These are phyloP conservation scores for Nicotiana undulata DNA, from an alignment of 257 asterid species.

Conservation along the genomic window DNA sequence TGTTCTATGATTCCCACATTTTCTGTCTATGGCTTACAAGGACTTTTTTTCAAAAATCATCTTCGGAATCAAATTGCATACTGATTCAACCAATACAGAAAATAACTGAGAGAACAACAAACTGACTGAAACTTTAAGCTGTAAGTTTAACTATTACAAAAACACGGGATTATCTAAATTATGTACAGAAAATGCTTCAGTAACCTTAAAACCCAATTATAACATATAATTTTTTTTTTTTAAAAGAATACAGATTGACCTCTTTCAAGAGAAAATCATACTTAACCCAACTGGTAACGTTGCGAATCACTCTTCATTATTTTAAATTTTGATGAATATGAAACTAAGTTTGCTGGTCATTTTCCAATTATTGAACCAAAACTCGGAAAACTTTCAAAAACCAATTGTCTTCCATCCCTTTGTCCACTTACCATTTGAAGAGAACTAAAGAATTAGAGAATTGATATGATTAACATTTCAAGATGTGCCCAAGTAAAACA, in stretches of 20 bases:
- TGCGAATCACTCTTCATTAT: neutral
- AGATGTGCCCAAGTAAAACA: neutral
- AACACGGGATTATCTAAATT: neutral
- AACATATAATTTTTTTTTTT: neutral
- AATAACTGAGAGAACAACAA: neutral
- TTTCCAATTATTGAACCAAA: slow-evolving; percentile 2
- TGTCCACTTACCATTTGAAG: neutral
- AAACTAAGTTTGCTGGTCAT: neutral
- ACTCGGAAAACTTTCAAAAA: neutral
- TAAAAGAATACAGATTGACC: neutral
- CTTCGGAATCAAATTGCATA: neutral
- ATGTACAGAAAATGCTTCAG: neutral
- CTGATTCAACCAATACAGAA: neutral
- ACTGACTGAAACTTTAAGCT: neutral
- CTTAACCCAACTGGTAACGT: neutral
- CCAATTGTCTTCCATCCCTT: neutral
- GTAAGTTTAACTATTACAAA: neutral
- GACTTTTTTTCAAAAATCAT: neutral
- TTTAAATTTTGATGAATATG: neutral
- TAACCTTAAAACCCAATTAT: neutral
- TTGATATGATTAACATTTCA: neutral
- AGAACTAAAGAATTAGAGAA: neutral
- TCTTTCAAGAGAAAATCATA: neutral
- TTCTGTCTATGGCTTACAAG: neutral
- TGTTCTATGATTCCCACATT: neutral